Conservation (phyloP, 495 filamentous ascomycete species). For the Neurospora terricola region DNA sequence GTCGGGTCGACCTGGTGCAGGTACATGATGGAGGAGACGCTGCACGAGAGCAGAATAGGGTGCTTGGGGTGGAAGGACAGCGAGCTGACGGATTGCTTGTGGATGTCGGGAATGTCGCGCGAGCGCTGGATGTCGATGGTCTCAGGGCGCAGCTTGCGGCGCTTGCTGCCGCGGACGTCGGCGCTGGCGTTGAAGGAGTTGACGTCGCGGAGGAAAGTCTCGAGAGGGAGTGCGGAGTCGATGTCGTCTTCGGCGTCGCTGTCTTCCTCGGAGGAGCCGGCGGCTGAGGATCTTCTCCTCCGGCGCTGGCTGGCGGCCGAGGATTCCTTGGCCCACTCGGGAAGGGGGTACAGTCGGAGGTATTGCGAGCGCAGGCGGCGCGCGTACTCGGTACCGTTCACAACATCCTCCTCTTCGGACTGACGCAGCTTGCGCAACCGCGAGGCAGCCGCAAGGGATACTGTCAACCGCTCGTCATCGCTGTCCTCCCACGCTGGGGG, state of each 20-base stretch:
- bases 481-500: constrained; percentile 81
- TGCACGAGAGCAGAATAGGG: constrained; percentile 81
- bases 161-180: constrained; percentile 31
- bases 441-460: constrained; percentile 67
- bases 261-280: constrained; percentile 46
- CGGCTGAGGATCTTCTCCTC: constrained; percentile 39
- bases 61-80: constrained; percentile 82
- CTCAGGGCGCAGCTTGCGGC: constrained; percentile 67
- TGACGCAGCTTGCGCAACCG: constrained; percentile 71
- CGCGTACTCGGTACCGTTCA: constrained; percentile 79
- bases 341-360: constrained; percentile 65
- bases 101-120: constrained; percentile 38
- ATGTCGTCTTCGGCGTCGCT: constrained; percentile 51
- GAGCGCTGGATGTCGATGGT: constrained; percentile 70
- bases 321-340: constrained; percentile 60
- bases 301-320: constrained; percentile 42
- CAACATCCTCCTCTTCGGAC: constrained; percentile 71
- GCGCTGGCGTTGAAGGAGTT: constrained; percentile 36
- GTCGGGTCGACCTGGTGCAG: constrained; percentile 78
- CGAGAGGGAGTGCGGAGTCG: constrained; percentile 62
- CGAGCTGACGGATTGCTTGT: constrained; percentile 67
- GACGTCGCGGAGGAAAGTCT: constrained; percentile 64
- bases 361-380: constrained; percentile 72
- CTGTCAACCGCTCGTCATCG: constrained; percentile 77
- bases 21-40: constrained; percentile 71